Conservation (phyloP, 805 yeast species). For the fission yeast (Schizosaccharomyces pombe) region DNA sequence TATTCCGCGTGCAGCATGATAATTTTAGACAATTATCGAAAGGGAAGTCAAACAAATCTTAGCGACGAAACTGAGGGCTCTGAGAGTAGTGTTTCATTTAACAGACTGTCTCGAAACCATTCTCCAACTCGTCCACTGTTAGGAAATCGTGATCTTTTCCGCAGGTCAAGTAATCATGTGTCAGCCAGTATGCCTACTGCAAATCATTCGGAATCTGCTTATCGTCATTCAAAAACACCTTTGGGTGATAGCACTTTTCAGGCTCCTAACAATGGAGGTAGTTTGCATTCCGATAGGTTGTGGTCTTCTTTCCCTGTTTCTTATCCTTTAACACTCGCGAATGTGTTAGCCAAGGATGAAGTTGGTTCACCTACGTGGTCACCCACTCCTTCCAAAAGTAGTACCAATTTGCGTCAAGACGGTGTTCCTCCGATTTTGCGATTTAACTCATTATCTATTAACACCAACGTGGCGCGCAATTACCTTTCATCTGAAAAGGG, state of each 20-base stretch:
- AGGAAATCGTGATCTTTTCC: neutral
- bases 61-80: neutral
- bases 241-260: neutral
- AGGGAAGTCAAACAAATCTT: neutral
- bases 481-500: neutral
- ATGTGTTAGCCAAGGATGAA: neutral
- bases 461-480: neutral
- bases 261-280: neutral
- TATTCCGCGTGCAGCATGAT: neutral
- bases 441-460: neutral
- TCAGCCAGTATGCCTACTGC: neutral
- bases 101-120: neutral
- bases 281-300: neutral
- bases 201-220: neutral
- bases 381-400: neutral
- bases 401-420: neutral
- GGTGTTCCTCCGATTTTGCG: neutral
- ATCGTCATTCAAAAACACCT: neutral
- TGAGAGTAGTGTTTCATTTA: neutral
- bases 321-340: neutral
- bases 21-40: neutral
- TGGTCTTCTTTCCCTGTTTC: neutral
- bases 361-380: neutral
- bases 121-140: neutral
- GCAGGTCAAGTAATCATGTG: neutral